Percentiles rank a stretch among this genome's conserved stretches.
These are phyloP conservation scores for Camillea tinctor DNA, from an alignment of 2,329 filamentous ascomycete species.

Conservation along the genomic window DNA sequence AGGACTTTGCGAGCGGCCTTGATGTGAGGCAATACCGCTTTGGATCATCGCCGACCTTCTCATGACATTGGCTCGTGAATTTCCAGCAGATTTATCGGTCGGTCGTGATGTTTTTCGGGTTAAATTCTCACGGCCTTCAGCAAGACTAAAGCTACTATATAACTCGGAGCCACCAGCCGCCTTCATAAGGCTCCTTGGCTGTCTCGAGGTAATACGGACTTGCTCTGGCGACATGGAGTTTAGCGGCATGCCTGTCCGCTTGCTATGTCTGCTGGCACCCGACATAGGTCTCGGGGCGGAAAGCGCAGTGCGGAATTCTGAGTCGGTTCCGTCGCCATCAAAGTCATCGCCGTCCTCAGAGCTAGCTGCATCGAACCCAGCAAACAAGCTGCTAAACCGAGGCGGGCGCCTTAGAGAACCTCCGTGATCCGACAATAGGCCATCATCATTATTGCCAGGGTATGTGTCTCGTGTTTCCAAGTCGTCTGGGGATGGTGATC, in stretches of 20 bases:
- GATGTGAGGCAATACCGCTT: conserved; percentile 70
- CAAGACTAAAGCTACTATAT: conserved; percentile 44
- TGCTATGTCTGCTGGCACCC: conserved; percentile 37
- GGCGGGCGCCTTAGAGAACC: conserved; percentile 67
- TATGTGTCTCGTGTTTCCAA: conserved; percentile 62
- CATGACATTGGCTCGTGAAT: conserved; percentile 59
- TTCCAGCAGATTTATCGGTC: conserved; percentile 33
- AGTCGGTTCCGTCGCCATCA: conserved; percentile 62
- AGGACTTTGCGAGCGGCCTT: conserved; percentile 62
- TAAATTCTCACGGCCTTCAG: conserved; percentile 28
- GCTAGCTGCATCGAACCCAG: conserved; percentile 73
- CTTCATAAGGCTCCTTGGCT: conserved; percentile 34
- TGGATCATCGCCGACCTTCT: conserved; percentile 79
- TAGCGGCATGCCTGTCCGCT: conserved; percentile 42
- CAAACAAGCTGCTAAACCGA: conserved; percentile 81
- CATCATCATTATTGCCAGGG: conserved; percentile 78
- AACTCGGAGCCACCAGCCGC: conserved; percentile 40
- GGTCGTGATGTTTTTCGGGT: conserved; percentile 34
- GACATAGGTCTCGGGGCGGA: conserved; percentile 59
- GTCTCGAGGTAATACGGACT: conserved; percentile 13
- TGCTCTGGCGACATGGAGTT: conserved; percentile 45
- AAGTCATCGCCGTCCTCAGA: conserved; percentile 67
- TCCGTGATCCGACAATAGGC: conserved; percentile 61
- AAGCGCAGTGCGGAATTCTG: conserved; percentile 65
- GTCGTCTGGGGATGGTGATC: conserved; percentile 25